A percentile compares a stretch with the other conserved stretches of the same genome.
Conservation (phyloP, 495 filamentous ascomycete genomes). For the Friedmanniomyces endolithicus region DNA sequence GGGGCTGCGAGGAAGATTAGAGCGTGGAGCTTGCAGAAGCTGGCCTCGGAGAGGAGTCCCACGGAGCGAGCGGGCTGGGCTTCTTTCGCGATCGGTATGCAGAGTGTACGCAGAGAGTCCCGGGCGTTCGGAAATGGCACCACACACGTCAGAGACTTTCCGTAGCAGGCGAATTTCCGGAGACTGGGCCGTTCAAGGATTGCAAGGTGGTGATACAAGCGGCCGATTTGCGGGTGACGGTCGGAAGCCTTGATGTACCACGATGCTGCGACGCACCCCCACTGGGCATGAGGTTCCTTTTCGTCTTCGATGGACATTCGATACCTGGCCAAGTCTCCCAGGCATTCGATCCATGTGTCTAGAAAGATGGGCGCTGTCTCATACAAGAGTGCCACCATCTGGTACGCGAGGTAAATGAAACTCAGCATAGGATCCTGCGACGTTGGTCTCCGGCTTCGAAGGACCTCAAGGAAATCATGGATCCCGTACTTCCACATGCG, state of each 20-base stretch:
- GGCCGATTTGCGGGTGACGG: constrained; percentile 53
- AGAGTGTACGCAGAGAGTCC: constrained; percentile 58
- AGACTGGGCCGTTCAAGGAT: constrained; percentile 67
- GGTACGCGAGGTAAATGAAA: constrained; percentile 72
- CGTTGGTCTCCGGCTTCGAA: constrained; percentile 55
- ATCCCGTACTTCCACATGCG: constrained; percentile 81
- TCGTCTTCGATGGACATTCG: constrained; percentile 76
- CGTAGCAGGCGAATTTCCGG: constrained; percentile 66
- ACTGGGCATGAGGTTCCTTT: constrained; percentile 45
- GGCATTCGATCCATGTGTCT: constrained; percentile 83
- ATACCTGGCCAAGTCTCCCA: constrained; percentile 65
- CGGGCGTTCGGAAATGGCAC: constrained; percentile 38
- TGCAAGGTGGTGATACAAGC: constrained; percentile 75
- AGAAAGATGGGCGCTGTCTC: constrained; percentile 66
- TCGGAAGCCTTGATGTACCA: constrained; percentile 78
- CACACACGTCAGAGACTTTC: constrained; percentile 27
- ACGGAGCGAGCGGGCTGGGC: constrained; percentile 26
- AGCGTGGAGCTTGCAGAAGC: constrained; percentile 53
- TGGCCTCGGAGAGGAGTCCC: constrained; percentile 33
- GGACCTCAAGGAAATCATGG: constrained; percentile 60
- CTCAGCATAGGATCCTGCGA: constrained; percentile 68
- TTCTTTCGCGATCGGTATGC: constrained; percentile 50
- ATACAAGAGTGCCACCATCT: constrained; percentile 64
- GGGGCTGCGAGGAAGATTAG: constrained; percentile 41
- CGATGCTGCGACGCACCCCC: constrained; percentile 60